A percentile compares a stretch with the other conserved stretches of the same genome.
Evolutionary conservation across 2,329 filamentous ascomycete genomes (phyloP).

Genomic region (Penicillium sp.): DNA sequence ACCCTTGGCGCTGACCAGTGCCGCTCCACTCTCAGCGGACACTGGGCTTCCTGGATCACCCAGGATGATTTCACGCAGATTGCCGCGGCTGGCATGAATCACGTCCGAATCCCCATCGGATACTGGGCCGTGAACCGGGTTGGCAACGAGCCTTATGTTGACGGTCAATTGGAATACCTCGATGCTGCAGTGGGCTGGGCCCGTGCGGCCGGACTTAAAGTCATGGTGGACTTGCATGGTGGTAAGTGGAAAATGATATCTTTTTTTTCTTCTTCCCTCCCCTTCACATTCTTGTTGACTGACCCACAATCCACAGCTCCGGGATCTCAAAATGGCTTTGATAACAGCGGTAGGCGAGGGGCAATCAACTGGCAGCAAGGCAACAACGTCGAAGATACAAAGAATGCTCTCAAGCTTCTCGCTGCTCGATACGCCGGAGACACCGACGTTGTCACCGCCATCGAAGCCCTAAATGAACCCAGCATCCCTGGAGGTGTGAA

Average conservation of each 20-base stretch:
- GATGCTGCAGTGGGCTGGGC: conserved; percentile 57
- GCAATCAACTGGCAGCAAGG: conserved; percentile 36
- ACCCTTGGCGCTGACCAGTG: conserved; percentile 47
- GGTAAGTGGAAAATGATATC: conserved; percentile 38
- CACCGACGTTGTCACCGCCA: conserved; percentile 53
- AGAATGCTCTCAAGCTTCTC: conserved; percentile 53
- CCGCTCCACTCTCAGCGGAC: conserved; percentile 42
- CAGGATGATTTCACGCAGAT: conserved; percentile 53
- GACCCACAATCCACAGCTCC: conserved; percentile 39
- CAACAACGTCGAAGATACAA: conserved; percentile 32
- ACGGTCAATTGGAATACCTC: conserved; percentile 55
- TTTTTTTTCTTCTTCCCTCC: background rate
- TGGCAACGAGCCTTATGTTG: conserved; percentile 55
- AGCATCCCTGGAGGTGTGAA: conserved; percentile 36
- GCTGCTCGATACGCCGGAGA: conserved; percentile 53
- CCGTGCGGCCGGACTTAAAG: conserved; percentile 51
- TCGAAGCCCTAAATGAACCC: conserved; percentile 44
- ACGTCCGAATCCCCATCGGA: conserved; percentile 60
- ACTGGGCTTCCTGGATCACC: conserved; percentile 57
- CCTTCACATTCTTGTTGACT: background rate
- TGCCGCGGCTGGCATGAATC: conserved; percentile 53
- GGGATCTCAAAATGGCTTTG: conserved; percentile 61
- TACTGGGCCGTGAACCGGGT: conserved; percentile 57
- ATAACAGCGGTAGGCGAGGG: conserved; percentile 54
- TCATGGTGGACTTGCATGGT: conserved; percentile 64